Conservation (phyloP, 169 alveolate genomes). For the Cryptosporidium ubiquitum region DNA sequence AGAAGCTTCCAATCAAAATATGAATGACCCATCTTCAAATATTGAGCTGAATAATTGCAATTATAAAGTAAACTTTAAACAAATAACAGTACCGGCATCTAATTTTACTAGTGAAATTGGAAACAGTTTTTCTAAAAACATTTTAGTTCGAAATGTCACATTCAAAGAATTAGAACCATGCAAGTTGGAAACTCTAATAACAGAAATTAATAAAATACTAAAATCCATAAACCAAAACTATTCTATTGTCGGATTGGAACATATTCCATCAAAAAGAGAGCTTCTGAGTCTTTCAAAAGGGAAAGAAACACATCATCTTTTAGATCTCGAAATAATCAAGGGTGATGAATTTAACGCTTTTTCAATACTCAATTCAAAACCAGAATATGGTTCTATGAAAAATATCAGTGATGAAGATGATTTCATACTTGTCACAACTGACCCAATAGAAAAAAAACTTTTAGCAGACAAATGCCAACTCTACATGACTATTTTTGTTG, state of each 20-base stretch:
- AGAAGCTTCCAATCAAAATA: not conserved
- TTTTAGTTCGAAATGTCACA: not conserved
- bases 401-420: not conserved
- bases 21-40: not conserved
- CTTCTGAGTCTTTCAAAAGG: not conserved
- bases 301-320: not conserved
- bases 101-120: not conserved
- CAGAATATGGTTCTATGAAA: not conserved
- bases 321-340: conserved; percentile 19
- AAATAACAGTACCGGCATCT: not conserved
- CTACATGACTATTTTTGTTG: not conserved
- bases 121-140: not conserved
- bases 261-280: conserved; percentile 8
- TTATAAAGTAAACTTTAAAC: not conserved
- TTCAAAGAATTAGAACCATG: conserved; percentile 26
- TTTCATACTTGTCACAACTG: not conserved
- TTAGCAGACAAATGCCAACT: not conserved
- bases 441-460: not conserved
- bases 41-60: not conserved
- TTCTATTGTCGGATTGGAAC: conserved; percentile 1
- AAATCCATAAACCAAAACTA: not conserved
- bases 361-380: not conserved
- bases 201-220: not conserved
- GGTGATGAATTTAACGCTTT: conserved; percentile 41
- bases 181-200: not conserved